phyloP scores from a whole-genome alignment of 495 filamentous ascomycete genomes.

The Penicillium egyptiacum region DNA sequence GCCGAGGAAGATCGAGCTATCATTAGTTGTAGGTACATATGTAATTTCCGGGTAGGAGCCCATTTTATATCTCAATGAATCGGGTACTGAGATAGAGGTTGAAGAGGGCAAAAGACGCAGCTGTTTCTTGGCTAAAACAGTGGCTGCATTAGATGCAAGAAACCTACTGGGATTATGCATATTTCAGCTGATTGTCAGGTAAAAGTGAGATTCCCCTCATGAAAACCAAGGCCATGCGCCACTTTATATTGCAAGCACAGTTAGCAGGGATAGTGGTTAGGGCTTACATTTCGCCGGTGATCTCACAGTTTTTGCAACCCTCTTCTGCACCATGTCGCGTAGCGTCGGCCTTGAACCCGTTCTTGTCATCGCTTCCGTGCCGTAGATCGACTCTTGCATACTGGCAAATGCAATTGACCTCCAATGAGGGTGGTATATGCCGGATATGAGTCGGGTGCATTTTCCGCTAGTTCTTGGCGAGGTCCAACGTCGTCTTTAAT shows the following conservation, averaged over 20 bases:
- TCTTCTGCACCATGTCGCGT: neutral
- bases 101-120: neutral
- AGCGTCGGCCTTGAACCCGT: neutral
- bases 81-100: neutral
- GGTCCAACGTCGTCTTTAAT: too few species aligned
- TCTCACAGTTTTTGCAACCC: neutral
- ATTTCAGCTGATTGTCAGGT: neutral
- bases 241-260: neutral
- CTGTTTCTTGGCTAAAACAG: neutral
- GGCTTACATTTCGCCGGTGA: neutral
- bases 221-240: neutral
- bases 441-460: too few species aligned
- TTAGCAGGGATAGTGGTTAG: neutral
- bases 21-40: neutral
- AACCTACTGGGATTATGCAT: neutral
- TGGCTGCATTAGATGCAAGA: neutral
- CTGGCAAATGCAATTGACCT: too few species aligned
- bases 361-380: too few species aligned
- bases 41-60: neutral
- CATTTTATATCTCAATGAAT: neutral
- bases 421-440: too few species aligned
- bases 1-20: neutral
- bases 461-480: too few species aligned
- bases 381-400: too few species aligned
- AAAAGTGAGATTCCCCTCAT: neutral